Percentiles rank a stretch among this genome's conserved stretches.
Conservation (phyloP, 768 basidiomycete genomes). For the Psilocybe cyanescens region DNA sequence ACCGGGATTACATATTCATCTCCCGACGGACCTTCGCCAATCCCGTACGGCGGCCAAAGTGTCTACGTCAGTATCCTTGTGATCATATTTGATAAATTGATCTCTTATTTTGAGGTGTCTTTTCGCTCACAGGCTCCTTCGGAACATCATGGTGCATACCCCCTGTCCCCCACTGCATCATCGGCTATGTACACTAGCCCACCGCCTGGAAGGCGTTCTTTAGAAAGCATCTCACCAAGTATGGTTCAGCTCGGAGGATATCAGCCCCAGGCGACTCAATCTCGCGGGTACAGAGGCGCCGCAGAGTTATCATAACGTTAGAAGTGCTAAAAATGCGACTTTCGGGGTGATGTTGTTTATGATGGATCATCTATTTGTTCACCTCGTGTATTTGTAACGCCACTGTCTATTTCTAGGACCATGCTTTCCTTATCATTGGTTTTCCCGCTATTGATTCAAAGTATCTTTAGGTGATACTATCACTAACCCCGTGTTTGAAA, state of each 20-base stretch:
- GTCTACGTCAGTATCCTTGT: slow-evolving; percentile 17
- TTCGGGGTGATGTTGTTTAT: neutral
- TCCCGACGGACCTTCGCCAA: slow-evolving; percentile 13
- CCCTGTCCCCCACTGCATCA: slow-evolving; percentile 29
- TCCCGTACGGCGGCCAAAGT: slow-evolving; percentile 5
- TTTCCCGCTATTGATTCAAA: neutral
- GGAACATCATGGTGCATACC: slow-evolving; percentile 4
- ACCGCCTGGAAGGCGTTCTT: slow-evolving; percentile 27
- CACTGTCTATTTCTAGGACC: neutral
- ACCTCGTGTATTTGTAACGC: neutral
- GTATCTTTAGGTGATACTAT: neutral
- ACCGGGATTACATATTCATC: slow-evolving; percentile 10
- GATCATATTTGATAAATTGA: neutral
- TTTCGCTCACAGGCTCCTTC: neutral
- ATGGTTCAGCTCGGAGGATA: slow-evolving; percentile 20
- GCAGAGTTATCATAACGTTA: slow-evolving; percentile 16
- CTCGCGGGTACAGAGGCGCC: slow-evolving; percentile 18
- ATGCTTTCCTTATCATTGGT: neutral
- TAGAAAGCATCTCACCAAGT: slow-evolving; percentile 32
- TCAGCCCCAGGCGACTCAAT: slow-evolving; percentile 10
- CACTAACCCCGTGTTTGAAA: too few relatives aligned
- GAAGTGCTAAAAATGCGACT: neutral
- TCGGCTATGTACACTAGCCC: slow-evolving; percentile 34
- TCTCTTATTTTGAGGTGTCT: neutral
- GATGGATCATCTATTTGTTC: neutral